Base-by-base conservation (phyloP, 129 eudicot genomes). In the Solidago caesia region DNA sequence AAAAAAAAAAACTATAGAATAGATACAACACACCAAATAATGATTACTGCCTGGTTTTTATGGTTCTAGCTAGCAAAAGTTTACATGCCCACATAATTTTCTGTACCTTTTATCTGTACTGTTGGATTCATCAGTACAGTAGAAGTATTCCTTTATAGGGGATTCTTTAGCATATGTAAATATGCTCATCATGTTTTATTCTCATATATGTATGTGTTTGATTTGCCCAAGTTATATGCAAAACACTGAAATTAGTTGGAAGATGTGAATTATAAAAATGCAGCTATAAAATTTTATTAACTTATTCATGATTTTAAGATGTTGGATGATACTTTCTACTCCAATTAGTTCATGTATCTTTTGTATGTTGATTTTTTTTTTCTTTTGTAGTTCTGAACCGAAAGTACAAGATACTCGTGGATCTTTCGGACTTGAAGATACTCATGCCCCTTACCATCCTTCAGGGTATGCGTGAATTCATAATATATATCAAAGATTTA, bases 331-430 rank as follows among this genome's bases (percentile, higher is more conserved):
- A 4, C 0, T 45, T n/a, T 25, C 7, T 8, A 26, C 42, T 16
- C 44, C 49, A 29, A 39, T 65, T 26, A 2, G 12, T 14, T 56
- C 14, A 9, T 26, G 33, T 45, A 58, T 47, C 66, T n/a, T 68
- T 52, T 47, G 10, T 64, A 7, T 29, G 60, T 63, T 61, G 48
- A 39, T 15, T 77, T 58, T 44, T 46, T 11, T 61, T 41, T 67
- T 29, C 72, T 25, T 70, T 49, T 82, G 71, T 70, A 89, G 91
- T 74, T 77, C 87, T 77, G 81, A 72, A 61, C 70, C 21, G 42
- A 77, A 67, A 56, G 33, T 62, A 61, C 29, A 74, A 68, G 80
- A 77, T n/a, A n/a, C n/a, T n/a, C n/a, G 57, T 46, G 80, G 49
- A 61, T 79, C 69, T n/a, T 48, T 71, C 47, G 81, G 81, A 72